Base-by-base conservation (phyloP, 2,329 filamentous ascomycete species). In the Geoglossum cookeanum region DNA sequence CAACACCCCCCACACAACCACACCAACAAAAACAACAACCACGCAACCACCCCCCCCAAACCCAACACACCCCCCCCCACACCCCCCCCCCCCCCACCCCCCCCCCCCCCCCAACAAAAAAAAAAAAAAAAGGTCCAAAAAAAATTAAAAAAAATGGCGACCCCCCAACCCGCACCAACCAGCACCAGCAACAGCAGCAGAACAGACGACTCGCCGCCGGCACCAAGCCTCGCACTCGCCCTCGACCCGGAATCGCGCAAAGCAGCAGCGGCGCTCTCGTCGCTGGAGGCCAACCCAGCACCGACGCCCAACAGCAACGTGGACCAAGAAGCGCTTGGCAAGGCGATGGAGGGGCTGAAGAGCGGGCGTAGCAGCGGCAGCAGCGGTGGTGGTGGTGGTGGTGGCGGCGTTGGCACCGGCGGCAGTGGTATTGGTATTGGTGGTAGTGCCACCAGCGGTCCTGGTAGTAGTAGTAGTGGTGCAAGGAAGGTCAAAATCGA, bases 231-330 rank as follows among this genome's bases (percentile, higher is more conserved):
- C 33, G 62, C 63, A 42, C 64, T 68, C 49, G 71, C 72, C 47
- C 65, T 68, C 39, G 72, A 71, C 60, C 72, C 72, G 33, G 73
- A 75, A 67, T 73, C 75, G 64, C 73, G 73, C 63, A 74, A 74
- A 65, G 72, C 73, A 9, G 73, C 73, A 17, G 73, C 72, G 13
- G 73, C 73, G 7, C 71, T 75, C 55, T 73, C 71, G 59, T 68
- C 73, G 39, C 69, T 75, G 42, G 61, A 63, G 11, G 66, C 66
- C 47, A 59, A 59, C 9, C 60, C 63, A n/a, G 56, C 39, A 5
- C 32, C 22, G 5, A 52, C 48, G 4, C 27, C 48, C 27, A 22
- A 7, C 27, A 11, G 11, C 9, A 55, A 61, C 3, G 68, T 68
- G 0, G 71, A 74, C 42, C 73, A 75, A 59, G 72, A 75, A 61